These are phyloP conservation scores for Hyparrhenia diplandra DNA, from an alignment of 176 grass and related monocot genomes.

Conservation along the genomic window DNA sequence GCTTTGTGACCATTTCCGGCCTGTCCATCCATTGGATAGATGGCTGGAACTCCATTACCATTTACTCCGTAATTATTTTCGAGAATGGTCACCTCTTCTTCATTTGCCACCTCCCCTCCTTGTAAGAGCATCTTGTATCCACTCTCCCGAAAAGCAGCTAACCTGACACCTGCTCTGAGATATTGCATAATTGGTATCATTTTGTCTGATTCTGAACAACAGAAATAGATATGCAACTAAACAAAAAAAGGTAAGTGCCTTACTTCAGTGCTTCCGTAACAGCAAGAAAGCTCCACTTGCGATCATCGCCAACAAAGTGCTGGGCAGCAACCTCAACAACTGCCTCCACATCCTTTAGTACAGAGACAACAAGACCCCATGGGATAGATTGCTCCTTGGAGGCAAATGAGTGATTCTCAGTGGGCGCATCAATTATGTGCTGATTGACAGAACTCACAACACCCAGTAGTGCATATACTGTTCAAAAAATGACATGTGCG, in stretches of 20 bases:
- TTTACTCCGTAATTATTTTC: conserved; percentile 33
- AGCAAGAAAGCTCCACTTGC: conserved; percentile 85
- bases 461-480: conserved; percentile 96
- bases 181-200: conserved; percentile 1
- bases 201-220: neutral
- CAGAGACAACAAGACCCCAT: conserved; percentile 77
- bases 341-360: conserved; percentile 86
- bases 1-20: conserved; percentile 38
- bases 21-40: conserved; percentile 39
- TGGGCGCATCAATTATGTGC: conserved; percentile 84
- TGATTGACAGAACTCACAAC: conserved; percentile 86
- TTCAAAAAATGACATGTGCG: neutral
- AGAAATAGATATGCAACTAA: conserved; percentile 16
- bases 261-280: conserved; percentile 90
- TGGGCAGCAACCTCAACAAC: conserved; percentile 90
- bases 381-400: conserved; percentile 48
- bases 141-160: conserved; percentile 82
- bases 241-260: conserved; percentile 20
- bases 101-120: conserved; percentile 79
- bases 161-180: conserved; percentile 71
- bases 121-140: conserved; percentile 95
- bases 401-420: conserved; percentile 10
- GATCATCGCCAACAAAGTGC: conserved; percentile 76
- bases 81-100: conserved; percentile 42
- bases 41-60: conserved; percentile 28